Base-by-base conservation (phyloP, 2,329 filamentous ascomycete species). In the Hypoxylon sp. region DNA sequence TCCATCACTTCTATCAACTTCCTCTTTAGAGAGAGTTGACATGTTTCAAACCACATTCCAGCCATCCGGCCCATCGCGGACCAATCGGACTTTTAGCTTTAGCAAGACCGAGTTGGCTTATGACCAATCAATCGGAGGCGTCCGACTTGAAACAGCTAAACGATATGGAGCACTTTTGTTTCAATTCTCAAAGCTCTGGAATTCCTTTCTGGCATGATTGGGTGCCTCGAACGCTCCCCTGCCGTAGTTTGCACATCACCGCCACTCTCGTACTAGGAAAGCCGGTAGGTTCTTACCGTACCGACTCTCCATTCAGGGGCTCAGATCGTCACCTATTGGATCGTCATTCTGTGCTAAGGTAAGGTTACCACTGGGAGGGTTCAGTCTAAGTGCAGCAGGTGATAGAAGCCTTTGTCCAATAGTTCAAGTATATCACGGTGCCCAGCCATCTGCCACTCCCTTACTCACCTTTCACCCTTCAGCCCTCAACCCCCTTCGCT, bases 191-290 rank as follows among this genome's bases (percentile, higher is more conserved):
- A 46, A 54, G 30, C 48, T 34, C 15, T 3, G 32, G 24, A 43
- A n/a, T 37, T 19, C 56, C 44, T 50, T 15, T n/a, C 4, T 13
- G 13, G 24, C 2, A 37, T 67, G 52, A 67, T 67, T 67, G 62
- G 62, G 19, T 54, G 10, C 52, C 56, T 49, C 30, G 28, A 44
- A 11, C 13, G 15, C 11, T 37, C 41, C 49, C 62, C 53, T 59
- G 39, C 41, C 24, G 13, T 51, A n/a, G 28, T 47, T 47, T 43
- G 62, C 44, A 54, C 37, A 67, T 65, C 65, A 62, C 48, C 50
- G 15, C 65, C 65, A 28, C 44, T 57, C 59, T 57, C 20, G 62
- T 55, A 59, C 65, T 65, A 56, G 54, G 56, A 44, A 52, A 54
- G 43, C 30, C 15, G 47, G 47, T 39, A 56, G 37, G 37, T n/a